Evolutionary conservation across 768 basidiomycete species (phyloP).

Genomic region (Mycena indigotica): DNA sequence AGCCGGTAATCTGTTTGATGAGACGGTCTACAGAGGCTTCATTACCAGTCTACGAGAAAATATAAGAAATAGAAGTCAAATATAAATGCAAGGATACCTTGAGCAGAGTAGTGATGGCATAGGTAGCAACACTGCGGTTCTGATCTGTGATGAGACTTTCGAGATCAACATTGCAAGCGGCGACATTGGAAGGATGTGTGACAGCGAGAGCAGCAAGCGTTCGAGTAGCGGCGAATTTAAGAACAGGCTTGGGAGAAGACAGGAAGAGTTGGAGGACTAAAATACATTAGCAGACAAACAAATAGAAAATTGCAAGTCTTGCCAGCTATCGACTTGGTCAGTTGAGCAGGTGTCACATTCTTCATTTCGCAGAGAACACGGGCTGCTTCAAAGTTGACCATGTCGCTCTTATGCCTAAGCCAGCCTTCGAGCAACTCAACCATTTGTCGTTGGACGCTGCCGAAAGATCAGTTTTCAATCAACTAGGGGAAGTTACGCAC

Average conservation of each 20-base stretch:
- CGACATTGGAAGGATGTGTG: constrained; percentile 82
- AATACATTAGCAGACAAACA: constrained; percentile 9
- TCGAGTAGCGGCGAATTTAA: constrained; percentile 97
- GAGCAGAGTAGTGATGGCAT: constrained; percentile 96
- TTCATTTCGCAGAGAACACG: constrained; percentile 97
- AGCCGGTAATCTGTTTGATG: constrained; percentile 98
- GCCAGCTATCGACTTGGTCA: constrained; percentile 90
- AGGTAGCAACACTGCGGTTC: constrained; percentile 96
- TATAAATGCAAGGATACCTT: constrained; percentile 56
- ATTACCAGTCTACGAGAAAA: constrained; percentile 79
- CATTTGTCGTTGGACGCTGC: constrained; percentile 88
- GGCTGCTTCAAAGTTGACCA: constrained; percentile 99
- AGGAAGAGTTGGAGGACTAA: constrained; percentile 93
- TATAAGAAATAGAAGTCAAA: constrained; percentile 10
- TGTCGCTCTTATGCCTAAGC: constrained; percentile 98
- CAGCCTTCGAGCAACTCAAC: constrained; percentile 92
- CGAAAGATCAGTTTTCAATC: constrained; percentile 4
- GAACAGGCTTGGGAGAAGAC: constrained; percentile 89
- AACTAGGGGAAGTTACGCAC: constrained; percentile 50
- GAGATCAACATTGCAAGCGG: constrained; percentile 92
- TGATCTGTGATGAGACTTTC: constrained; percentile 95
- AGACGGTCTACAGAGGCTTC: constrained; percentile 98
- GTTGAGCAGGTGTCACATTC: constrained; percentile 72
- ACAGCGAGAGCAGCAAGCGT: constrained; percentile 89
- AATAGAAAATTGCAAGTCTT: constrained; percentile 33